A percentile compares a stretch with the other conserved stretches of the same genome.
Evolutionary conservation across 2,329 filamentous ascomycete genomes (phyloP).

Genomic region (Cytospora leucostoma): DNA sequence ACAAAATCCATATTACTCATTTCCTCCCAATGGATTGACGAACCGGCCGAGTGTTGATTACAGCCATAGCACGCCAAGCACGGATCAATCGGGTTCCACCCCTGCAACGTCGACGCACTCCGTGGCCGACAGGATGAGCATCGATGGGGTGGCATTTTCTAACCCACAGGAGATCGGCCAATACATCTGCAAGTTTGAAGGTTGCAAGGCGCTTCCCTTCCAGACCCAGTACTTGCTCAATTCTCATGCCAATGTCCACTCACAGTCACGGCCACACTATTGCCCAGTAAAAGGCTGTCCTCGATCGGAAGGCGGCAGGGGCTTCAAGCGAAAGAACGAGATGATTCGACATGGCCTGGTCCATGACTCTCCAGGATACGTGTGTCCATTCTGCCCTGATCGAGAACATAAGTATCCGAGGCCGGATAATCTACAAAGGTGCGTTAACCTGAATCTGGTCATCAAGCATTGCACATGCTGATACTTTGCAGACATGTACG

Average conservation of each 20-base stretch:
- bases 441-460: constrained; percentile 37
- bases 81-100: constrained; percentile 47
- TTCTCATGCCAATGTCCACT: constrained; percentile 75
- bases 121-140: constrained; percentile 57
- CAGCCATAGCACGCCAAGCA: constrained; percentile 46
- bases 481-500: constrained; percentile 72
- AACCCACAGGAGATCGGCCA: constrained; percentile 49
- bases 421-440: constrained; percentile 95
- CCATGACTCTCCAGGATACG: constrained; percentile 90
- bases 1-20: constrained; percentile 42
- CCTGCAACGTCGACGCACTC: constrained; percentile 41
- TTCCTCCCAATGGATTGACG: constrained; percentile 34
- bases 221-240: constrained; percentile 78
- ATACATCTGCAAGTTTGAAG: constrained; percentile 60
- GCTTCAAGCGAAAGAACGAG: constrained; percentile 73
- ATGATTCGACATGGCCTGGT: constrained; percentile 81
- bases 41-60: constrained; percentile 46
- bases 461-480: constrained; percentile 23
- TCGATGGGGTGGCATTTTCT: constrained; percentile 46
- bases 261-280: constrained; percentile 65
- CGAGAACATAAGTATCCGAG: constrained; percentile 92
- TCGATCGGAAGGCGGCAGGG: constrained; percentile 64
- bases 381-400: constrained; percentile 94
- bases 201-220: constrained; percentile 72
- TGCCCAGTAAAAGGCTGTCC: constrained; percentile 64